A percentile compares a stretch with the other conserved stretches of the same genome.
Evolutionary conservation across 164 flowering plant species (phyloP).

Genomic region (Tetrastigma voinierianum): DNA sequence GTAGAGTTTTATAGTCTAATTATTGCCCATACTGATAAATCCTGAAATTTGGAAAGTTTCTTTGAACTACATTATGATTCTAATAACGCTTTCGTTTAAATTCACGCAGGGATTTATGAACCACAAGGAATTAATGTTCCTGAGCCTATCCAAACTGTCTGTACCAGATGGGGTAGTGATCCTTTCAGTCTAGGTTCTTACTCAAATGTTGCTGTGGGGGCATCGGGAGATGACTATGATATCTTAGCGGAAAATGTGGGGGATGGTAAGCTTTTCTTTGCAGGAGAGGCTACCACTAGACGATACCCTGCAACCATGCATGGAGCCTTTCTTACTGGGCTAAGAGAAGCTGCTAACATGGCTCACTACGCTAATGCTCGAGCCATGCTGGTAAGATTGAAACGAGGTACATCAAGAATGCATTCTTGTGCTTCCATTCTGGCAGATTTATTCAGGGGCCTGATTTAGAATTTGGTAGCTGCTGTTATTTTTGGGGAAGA

Average conservation of each 20-base stretch:
- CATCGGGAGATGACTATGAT: slow-evolving; percentile 99
- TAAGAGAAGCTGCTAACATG: too few species aligned
- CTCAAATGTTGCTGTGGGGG: slow-evolving; percentile 98
- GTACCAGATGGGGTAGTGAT: slow-evolving; percentile 99
- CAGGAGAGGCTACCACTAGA: slow-evolving; percentile 96
- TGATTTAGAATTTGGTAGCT: slow-evolving; percentile 91
- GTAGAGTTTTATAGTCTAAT: too few species aligned
- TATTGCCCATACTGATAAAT: too few species aligned
- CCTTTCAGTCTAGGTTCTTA: slow-evolving; percentile 94
- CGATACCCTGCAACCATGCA: slow-evolving; percentile 82
- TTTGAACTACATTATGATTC: too few species aligned
- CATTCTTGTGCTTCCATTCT: too few species aligned
- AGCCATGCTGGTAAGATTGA: too few species aligned
- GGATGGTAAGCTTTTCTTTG: slow-evolving; percentile 96
- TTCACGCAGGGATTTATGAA: slow-evolving; percentile 73
- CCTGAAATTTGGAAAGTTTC: too few species aligned
- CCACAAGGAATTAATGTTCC: slow-evolving; percentile 96
- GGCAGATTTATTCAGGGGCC: slow-evolving; percentile 61
- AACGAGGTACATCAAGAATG: too few species aligned
- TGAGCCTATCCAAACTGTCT: slow-evolving; percentile 94
- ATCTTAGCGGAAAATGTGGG: slow-evolving; percentile 98
- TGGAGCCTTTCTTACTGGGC: too few species aligned
- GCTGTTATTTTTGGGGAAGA: slow-evolving; percentile 62
- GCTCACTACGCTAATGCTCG: too few species aligned
- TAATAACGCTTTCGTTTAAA: neutral